Evolutionary conservation across 495 filamentous ascomycete genomes (phyloP).

Genomic region (Schizothecium vesticola): DNA sequence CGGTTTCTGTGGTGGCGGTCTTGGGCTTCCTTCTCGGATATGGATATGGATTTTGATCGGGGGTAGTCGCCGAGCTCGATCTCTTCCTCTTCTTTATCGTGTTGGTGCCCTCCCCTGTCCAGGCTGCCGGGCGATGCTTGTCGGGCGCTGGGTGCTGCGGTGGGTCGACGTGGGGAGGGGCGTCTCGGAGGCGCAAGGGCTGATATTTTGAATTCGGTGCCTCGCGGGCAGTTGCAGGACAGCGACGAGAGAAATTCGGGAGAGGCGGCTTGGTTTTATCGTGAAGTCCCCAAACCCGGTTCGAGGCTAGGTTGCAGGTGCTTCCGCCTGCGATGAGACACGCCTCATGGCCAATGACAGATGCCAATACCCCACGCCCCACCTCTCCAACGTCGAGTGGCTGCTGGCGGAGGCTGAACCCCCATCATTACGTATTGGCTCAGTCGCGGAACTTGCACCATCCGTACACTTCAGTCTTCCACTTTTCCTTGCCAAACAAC

Average conservation of each 20-base stretch:
- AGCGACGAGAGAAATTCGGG: neutral
- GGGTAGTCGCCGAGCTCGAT: constrained; percentile 38
- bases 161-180: constrained; percentile 34
- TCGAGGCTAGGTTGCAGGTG: neutral
- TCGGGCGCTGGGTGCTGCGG: constrained; percentile 19
- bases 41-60: no score
- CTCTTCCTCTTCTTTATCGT: constrained; percentile 9
- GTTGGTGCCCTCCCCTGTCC: constrained; percentile 40
- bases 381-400: neutral
- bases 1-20: constrained; percentile 20
- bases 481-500: neutral
- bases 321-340: neutral
- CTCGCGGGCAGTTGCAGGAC: constrained; percentile 9
- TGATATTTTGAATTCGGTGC: constrained; percentile 36
- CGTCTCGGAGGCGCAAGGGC: constrained; percentile 23
- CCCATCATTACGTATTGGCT: neutral
- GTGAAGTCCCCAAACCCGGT: neutral
- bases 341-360: neutral
- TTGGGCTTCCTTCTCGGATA: constrained; percentile 17
- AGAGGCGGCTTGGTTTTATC: neutral
- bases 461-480: neutral
- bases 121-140: constrained; percentile 18
- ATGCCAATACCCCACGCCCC: neutral
- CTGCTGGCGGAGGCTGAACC: neutral
- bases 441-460: neutral